Evolutionary conservation across 1,284 basidiomycete species (phyloP).

Genomic region (Puccinia brachypodii): DNA sequence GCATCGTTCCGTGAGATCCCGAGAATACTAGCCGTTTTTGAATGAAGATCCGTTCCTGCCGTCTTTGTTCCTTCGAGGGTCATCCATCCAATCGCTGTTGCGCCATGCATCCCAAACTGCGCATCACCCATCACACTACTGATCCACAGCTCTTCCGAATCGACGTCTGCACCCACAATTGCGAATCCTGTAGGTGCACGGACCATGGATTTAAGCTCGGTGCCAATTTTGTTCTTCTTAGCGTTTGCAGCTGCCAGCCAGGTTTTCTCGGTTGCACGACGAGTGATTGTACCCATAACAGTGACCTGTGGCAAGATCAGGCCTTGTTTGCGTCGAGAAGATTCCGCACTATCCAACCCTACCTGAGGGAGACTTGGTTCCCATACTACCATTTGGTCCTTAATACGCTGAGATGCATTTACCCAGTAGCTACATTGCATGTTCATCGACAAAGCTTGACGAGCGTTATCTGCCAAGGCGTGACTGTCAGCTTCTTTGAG

Average conservation of each 20-base stretch:
- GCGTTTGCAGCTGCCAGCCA: slow-evolving; percentile 99
- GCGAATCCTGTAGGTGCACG: slow-evolving; percentile 88
- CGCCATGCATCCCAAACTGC: slow-evolving; percentile 95
- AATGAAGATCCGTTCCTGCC: slow-evolving; percentile 92
- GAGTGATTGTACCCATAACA: slow-evolving; percentile 97
- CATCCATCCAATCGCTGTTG: slow-evolving; percentile 99
- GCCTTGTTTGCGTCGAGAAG: slow-evolving; percentile 68
- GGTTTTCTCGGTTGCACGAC: slow-evolving; percentile 94
- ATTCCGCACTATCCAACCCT: slow-evolving; percentile 49
- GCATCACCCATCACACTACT: slow-evolving; percentile 98
- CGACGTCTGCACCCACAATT: slow-evolving; percentile 96
- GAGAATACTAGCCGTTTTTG: slow-evolving; percentile 90
- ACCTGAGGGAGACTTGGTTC: slow-evolving; percentile 64
- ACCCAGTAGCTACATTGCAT: slow-evolving; percentile 98
- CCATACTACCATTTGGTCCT: slow-evolving; percentile 93
- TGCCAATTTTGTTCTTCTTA: slow-evolving; percentile 94
- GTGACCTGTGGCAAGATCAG: slow-evolving; percentile 95
- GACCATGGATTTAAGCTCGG: slow-evolving; percentile 97
- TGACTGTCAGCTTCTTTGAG: slow-evolving; percentile 33
- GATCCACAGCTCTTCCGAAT: slow-evolving; percentile 99
- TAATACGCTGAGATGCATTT: slow-evolving; percentile 83
- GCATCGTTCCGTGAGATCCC: slow-evolving; percentile 92
- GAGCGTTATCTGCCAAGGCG: slow-evolving; percentile 66
- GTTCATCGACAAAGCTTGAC: slow-evolving; percentile 85
- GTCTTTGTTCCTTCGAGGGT: slow-evolving; percentile 98